Evolutionary conservation across 2,329 filamentous ascomycete genomes (phyloP).

Genomic region (Exophiala sp.): DNA sequence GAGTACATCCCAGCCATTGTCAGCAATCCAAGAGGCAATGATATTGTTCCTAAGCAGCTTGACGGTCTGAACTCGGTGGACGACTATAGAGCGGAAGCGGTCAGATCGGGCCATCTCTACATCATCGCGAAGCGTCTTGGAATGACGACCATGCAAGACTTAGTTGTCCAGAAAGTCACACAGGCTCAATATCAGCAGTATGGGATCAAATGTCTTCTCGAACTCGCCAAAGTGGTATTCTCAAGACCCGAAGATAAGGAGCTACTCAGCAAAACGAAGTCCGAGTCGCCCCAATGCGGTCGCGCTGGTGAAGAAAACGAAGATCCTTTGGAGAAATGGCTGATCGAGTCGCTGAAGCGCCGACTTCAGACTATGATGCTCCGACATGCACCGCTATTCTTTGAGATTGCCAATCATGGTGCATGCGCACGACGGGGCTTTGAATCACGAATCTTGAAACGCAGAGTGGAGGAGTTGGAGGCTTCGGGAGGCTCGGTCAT

Average conservation of each 20-base stretch:
- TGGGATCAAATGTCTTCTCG: conserved; percentile 13
- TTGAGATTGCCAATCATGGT: conserved; percentile 10
- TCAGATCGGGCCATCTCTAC: conserved; percentile 16
- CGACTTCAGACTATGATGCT: conserved; percentile 10
- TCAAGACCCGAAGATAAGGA: conserved; percentile 7
- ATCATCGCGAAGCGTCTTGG: conserved; percentile 17
- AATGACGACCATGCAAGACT: conserved; percentile 11
- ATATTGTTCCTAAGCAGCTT: conserved; percentile 12
- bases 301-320: background rate
- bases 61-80: conserved; percentile 5
- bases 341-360: conserved; percentile 5
- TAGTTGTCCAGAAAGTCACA: conserved; percentile 21
- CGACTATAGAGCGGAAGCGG: conserved; percentile 14
- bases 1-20: conserved; percentile 23
- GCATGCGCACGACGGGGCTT: conserved; percentile 13
- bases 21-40: conserved; percentile 2
- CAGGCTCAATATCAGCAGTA: conserved; percentile 11
- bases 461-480: conserved; percentile 12
- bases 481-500: conserved; percentile 5
- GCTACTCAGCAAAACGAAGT: background rate
- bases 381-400: conserved; percentile 12
- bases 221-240: conserved; percentile 15
- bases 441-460: conserved; percentile 2
- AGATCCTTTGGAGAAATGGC: conserved; percentile 17
- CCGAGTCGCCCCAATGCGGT: background rate